Base-by-base conservation (phyloP, 148 eudicot species). In the Simmondsia chinensis region DNA sequence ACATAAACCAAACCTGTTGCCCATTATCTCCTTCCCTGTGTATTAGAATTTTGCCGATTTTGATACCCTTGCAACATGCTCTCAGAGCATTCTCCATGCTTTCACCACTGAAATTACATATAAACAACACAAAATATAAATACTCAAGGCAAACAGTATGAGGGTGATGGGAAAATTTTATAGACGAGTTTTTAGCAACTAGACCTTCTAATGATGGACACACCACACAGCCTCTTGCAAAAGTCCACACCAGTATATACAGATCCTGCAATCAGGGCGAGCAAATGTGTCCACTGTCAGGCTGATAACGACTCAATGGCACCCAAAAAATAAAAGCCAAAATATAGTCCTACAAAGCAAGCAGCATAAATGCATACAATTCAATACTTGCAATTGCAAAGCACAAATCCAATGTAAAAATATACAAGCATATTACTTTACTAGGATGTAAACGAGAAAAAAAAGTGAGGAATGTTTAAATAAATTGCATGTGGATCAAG, bases 61-160 rank as follows among this genome's bases (percentile, higher is more conserved):
- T 89, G 27, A 89, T 84, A 43, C 97, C 97, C 57, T 89, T 89
- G 50, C 97, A 89, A 61, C 97, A 89, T 47, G 97, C 97, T 25
- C 97, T 69, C 64, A 85, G 59, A 39, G 97, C 97, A 63, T 89
- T 89, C 60, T 89, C 97, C 97, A 89, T 89, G 58, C 97, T 89
- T 69, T 89, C 97, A 24, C 97, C 97, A 56, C 97, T 89, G 66
- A n/a, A 33, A 44, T 50, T 12, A 48, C n/a, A 32, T 14, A 42
- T n/a, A 24, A 51, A 31, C 2, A 20, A 3, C 29, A 11, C 2
- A 17, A 30, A 17, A 39, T 39, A 33, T 4, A 39, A 22, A 57
- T 0, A 22, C 11, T 33, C 14, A 34, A 26, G 4, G 0, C 28
- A 18, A 21, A 9, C 16, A 23, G 26, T 12, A 6, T 17, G 18